These are phyloP conservation scores for Xylariales sp. DNA, from an alignment of 2,329 filamentous ascomycete species.

Conservation along the genomic window DNA sequence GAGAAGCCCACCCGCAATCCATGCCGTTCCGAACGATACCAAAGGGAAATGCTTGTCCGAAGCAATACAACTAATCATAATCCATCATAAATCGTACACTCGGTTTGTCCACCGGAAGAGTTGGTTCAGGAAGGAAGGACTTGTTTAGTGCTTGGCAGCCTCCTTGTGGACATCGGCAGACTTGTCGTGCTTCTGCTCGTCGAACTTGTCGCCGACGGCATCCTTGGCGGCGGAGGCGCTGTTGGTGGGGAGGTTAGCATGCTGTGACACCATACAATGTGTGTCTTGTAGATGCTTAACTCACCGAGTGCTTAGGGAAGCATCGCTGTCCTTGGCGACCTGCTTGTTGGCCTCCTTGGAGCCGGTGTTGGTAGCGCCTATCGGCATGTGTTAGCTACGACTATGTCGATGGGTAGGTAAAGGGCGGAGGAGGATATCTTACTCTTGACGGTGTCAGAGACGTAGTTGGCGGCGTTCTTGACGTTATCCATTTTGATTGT, in stretches of 20 bases:
- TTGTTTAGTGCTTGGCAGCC: slow-evolving; percentile 51
- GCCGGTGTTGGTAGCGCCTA: slow-evolving; percentile 59
- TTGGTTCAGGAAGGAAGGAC: slow-evolving; percentile 20
- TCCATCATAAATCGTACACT: slow-evolving; percentile 43
- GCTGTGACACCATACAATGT: background rate
- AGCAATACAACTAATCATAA: slow-evolving; percentile 41
- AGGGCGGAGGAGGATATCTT: slow-evolving; percentile 11
- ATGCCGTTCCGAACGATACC: slow-evolving; percentile 41
- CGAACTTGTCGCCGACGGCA: slow-evolving; percentile 59
- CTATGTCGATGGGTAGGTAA: background rate
- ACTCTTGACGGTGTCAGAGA: slow-evolving; percentile 72
- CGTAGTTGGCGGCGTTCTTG: slow-evolving; percentile 75
- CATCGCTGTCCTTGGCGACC: slow-evolving; percentile 71
- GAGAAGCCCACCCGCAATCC: slow-evolving; percentile 33
- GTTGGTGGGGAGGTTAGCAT: slow-evolving; percentile 44
- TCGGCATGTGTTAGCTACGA: slow-evolving; percentile 18
- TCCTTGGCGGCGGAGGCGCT: slow-evolving; percentile 63
- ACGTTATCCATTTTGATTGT: slow-evolving; percentile 61
- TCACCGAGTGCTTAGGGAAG: slow-evolving; percentile 65
- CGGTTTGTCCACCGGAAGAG: slow-evolving; percentile 17
- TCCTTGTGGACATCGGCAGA: slow-evolving; percentile 53
- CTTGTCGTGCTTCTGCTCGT: slow-evolving; percentile 54
- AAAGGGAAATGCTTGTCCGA: slow-evolving; percentile 37
- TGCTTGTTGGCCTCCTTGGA: slow-evolving; percentile 78
- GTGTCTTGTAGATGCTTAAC: slow-evolving; percentile 29